Base-by-base conservation (phyloP, 148 eudicot genomes). In the Spergularia bocconei region DNA sequence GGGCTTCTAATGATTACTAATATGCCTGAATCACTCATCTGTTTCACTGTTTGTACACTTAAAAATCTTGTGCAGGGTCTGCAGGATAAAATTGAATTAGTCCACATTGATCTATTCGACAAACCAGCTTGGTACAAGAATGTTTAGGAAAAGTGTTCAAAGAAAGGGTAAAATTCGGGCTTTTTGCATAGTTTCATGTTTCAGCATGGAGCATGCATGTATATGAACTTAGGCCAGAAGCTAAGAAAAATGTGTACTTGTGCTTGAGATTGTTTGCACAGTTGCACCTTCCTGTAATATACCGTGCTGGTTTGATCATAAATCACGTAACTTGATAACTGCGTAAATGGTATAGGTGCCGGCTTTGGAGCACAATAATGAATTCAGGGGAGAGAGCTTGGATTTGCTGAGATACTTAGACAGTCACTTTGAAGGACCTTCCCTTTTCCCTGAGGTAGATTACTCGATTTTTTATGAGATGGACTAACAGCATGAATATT, bases 101-200 rank as follows among this genome's bases (percentile, higher is more conserved):
- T 92, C 33, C 82, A 91, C n/a, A 86, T 92, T 17, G 68, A 80
- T 81, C 87, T 92, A 52, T 71, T 29, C 51, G 81, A 93, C 77
- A 83, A 87, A 65, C 98, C 98, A 21, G 79, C 80, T 62, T 93
- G 98, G 98, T 93, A 93, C 85, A 90, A 89, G 81, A 89, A 90
- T 84, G 36, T 29, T 29, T 29, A 29, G 36, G 36, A 29, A 29
- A 29, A 29, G 2, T 29, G 2, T 3, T 29, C 36, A 29, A 29
- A 29, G 36, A 29, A 29, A 2, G 36, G 36, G 36, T 29, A 1
- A 29, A 29, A 29, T 29, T 2, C 36, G 1, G 36, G 36, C 1
- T 2, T 29, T 29, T 29, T 29, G 36, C 36, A 29, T 29, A 29
- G 36, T 29, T 2, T 29, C 4, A 29, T 29, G 36, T 29, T 29